Base-by-base conservation (phyloP, 148 eudicot genomes). In the Tetragonia tetragonoides region DNA sequence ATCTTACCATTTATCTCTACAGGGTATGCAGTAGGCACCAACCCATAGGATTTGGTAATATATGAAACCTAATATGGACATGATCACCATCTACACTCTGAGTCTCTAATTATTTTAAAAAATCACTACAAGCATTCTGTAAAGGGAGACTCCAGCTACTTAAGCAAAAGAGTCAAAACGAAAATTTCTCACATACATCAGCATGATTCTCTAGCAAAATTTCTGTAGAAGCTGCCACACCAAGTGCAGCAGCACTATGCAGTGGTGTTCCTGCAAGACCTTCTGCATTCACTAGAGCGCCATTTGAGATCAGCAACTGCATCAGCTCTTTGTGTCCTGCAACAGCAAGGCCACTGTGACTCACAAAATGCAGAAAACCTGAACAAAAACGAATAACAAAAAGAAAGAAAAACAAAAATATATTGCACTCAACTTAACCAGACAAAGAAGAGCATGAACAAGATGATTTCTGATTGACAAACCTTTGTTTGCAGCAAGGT, bases 401-500 rank as follows among this genome's bases (percentile, higher is more conserved):
- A 28, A 28, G 34, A 28, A 28, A 28, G 34, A 28, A 28, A 28
- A 28, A 28, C 47, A 5, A 28, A 28, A 28, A 28, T 28, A 28
- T 28, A 28, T 28, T 28, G 6, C 6, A 5, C 47, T 28, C 34
- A 28, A 28, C 34, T 28, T 5, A 44, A 44, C 6, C 47, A 74
- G 34, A 24, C 20, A 28, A 28, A 28, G 18, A n/a, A 74, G 24
- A 6, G 12, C 24, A 23, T 28, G 15, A 75, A 24, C 38, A 75
- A 44, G 2, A 23, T 15, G n/a, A 54, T 7, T 37, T 39, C 53
- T 11, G 24, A 38, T 39, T 15, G 53, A 39, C 7, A 68, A n/a
- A 76, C 79, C 79, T 53, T 39, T 53, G 23, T 67, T 67, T 20
- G 79, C 79, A 67, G 79, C 79, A 53, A n/a, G 11, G 47, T 77